Evolutionary conservation across 352 stramenopile species (phyloP), one percentile per base, ranked within the genome.

Genomic region (Globisporangium rhizosaccharum): DNA sequence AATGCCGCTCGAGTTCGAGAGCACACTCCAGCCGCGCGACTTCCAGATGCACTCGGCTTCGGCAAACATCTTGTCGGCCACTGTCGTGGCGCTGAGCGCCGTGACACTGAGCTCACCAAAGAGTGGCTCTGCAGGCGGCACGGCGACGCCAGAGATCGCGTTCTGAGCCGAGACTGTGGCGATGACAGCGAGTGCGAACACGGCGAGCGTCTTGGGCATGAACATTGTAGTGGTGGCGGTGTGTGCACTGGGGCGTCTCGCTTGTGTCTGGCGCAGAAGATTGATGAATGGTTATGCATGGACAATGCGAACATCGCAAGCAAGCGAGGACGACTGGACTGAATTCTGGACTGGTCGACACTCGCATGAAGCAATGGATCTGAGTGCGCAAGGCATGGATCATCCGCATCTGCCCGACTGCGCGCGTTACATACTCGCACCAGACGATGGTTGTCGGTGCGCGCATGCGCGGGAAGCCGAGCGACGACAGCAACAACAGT

Each of bases 1-100:
- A 11, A 72, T 56, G 25, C 59, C 68, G 54, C 45, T 67, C 36
- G 65, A 62, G 65, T 70, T 72, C 49, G 54, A 67, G 55, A 70
- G 45, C 25, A 72, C 55, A 20, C 28, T 49, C 64, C 68, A 75
- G 54, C 61, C 61, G 3, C 23, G 58, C 7, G 68, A 70, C 15
- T 39, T 36, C 68, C 68, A 75, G 54, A 75, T 75, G 20, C 17
- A 25, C 49, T 66, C 59, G 25, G 68, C 68, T 39, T 75, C 68
- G 30, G 55, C 51, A 53, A 75, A 57, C 37, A 66, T 69, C 11
- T 10, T 10, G 54, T 75, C 59, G 4, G 68, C 68, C 57, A 63
- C 65, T 18, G 51, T 11, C 47, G 57, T 53, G 28, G 41, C 68
- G 36, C 61, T 66, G 36, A 61, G 26, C 4, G 46, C 49, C 33